phyloP scores from a whole-genome alignment of 352 stramenopile genomes.

The Pythium aquatile region DNA sequence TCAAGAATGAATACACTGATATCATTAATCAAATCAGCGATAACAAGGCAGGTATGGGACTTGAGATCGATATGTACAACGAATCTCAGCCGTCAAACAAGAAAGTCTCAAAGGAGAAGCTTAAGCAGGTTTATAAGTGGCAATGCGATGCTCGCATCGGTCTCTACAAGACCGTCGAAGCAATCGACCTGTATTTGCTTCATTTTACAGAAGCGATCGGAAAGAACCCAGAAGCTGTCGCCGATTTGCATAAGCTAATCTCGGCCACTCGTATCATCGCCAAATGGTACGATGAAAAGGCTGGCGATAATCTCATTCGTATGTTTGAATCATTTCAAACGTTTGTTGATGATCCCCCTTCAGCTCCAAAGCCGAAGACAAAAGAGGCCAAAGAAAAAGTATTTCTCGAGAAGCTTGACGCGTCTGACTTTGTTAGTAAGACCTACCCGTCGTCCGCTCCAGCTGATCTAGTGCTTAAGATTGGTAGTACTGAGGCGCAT shows the following conservation, averaged over 20 bases:
- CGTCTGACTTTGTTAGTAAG: too few species aligned
- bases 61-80: conserved; percentile 6
- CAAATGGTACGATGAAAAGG: conserved; percentile 3
- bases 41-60: neutral
- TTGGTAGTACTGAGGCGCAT: too few species aligned
- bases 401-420: too few species aligned
- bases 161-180: conserved; percentile 1
- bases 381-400: too few species aligned
- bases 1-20: neutral
- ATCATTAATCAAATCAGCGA: conserved; percentile 1
- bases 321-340: conserved; percentile 7
- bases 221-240: neutral
- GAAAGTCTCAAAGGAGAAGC: neutral
- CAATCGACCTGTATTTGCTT: conserved; percentile 1
- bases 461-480: too few species aligned
- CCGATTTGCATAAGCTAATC: neutral
- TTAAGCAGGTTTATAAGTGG: conserved; percentile 1
- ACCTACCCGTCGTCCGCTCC: too few species aligned
- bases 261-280: neutral
- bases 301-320: neutral
- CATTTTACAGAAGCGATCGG: neutral
- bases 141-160: conserved; percentile 3
- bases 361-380: too few species aligned
- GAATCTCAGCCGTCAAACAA: neutral
- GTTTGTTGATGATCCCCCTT: too few species aligned